Evolutionary conservation across 176 grass and related monocot species (phyloP), one percentile per base, ranked within the genome.

Genomic region (Elymus sibiricus): DNA sequence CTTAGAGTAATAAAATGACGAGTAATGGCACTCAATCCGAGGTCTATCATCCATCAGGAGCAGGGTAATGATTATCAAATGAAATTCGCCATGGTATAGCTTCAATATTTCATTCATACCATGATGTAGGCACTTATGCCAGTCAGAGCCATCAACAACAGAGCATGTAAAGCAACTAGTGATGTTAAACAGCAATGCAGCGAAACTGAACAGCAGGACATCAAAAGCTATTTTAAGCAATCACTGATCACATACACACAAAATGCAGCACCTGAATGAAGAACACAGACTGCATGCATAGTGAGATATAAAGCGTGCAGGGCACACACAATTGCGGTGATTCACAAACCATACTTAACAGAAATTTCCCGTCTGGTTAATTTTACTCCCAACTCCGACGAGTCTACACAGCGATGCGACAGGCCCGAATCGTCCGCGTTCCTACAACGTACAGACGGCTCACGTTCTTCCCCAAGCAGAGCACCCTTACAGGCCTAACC

Each of bases 211-310:
- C 25, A 32, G 19, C 56, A 32, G 3, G 86, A 39, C 55, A 53
- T 2, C 26, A 74, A 65, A 13, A 58, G 27, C 83, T 17, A 43
- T 21, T 62, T 70, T 44, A 63, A 66, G 9, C 9, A 67, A 40
- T 71, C 25, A 11, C 34, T 71, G 82, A 39, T 68, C 16, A 40
- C 11, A 70, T 61, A 42, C 27, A 70, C 19, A 34, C 7, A 82
- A 80, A 62, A 28, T 24, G 17, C 53, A 21, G 78, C 7, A 86
- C 34, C 56, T 59, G 46, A 78, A 87, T 86, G 56, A 44, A 32
- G 79, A 39, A 56, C 56, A 15, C 15, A 65, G 24, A 32, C 55
- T 39, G 64, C 65, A 14, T 21, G 35, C 65, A 14, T 15, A 44
- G 51, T 24, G 25, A 64, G 6, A 3, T 11, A 86, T 56, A 9